Percentiles rank a stretch among this genome's conserved stretches.
Conservation (phyloP, 2,329 filamentous ascomycete genomes). For the Whalleya microplaca region DNA sequence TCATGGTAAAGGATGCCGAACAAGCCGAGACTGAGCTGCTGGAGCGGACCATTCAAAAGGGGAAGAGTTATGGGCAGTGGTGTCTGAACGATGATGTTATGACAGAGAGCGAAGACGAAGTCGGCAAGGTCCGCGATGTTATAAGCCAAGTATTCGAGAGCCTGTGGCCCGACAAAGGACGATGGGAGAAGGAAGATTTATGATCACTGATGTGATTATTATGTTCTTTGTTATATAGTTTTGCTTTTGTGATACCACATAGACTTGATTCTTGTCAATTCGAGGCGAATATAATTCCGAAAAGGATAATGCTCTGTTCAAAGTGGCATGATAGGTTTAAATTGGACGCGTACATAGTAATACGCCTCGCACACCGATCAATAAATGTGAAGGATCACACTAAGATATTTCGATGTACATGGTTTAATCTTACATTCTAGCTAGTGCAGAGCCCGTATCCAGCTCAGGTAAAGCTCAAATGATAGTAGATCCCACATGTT, state of each 20-base stretch:
- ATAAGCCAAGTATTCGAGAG: slow-evolving; percentile 41
- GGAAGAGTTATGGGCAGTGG: slow-evolving; percentile 42
- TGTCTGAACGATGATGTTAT: slow-evolving; percentile 49
- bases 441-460: no score
- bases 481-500: no score
- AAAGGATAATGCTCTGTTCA: no score
- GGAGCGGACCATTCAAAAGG: slow-evolving; percentile 40
- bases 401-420: no score
- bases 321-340: no score
- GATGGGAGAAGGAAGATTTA: slow-evolving; percentile 28
- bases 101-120: slow-evolving; percentile 39
- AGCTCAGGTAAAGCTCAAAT: no score
- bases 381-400: no score
- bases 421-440: no score
- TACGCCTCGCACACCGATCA: no score
- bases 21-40: slow-evolving; percentile 43
- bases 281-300: no score
- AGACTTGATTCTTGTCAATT: no score
- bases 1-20: slow-evolving; percentile 49
- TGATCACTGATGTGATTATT: not conserved
- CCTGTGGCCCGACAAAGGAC: slow-evolving; percentile 33
- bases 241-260: not conserved
- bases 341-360: no score
- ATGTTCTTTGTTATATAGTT: not conserved
- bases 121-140: slow-evolving; percentile 40